phyloP scores from a whole-genome alignment of 2,329 filamentous ascomycete species.

The Xylaria digitata region DNA sequence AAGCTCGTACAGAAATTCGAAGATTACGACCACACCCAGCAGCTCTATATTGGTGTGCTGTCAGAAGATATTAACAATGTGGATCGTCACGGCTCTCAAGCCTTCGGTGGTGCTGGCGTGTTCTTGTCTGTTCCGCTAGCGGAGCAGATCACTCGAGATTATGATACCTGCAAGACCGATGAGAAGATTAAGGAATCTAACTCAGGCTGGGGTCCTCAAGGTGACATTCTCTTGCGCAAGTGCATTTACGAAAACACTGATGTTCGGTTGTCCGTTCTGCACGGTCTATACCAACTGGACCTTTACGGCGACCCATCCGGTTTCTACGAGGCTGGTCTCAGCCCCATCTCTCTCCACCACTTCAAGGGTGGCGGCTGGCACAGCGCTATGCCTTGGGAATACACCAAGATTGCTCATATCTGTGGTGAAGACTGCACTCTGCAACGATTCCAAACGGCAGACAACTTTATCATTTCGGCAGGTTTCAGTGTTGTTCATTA shows the following conservation, averaged over 20 bases:
- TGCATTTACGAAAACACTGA: constrained; percentile 73
- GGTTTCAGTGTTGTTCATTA: constrained; percentile 71
- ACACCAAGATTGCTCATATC: constrained; percentile 67
- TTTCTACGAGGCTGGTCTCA: constrained; percentile 72
- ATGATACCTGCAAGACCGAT: constrained; percentile 59
- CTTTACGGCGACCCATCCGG: constrained; percentile 69
- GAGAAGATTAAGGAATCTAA: constrained; percentile 66
- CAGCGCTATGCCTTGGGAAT: constrained; percentile 63
- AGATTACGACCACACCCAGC: constrained; percentile 62
- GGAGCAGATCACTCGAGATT: constrained; percentile 58
- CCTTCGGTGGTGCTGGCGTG: constrained; percentile 72
- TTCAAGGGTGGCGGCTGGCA: constrained; percentile 72
- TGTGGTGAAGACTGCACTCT: constrained; percentile 71
- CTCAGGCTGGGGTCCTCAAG: constrained; percentile 69
- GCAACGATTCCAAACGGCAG: constrained; percentile 66
- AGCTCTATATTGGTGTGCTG: constrained; percentile 70
- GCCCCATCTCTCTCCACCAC: constrained; percentile 71
- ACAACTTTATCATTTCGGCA: constrained; percentile 67
- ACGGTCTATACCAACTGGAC: constrained; percentile 71
- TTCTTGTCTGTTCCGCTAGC: constrained; percentile 67
- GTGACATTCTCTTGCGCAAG: constrained; percentile 70
- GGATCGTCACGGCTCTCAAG: constrained; percentile 70
- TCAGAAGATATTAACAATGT: constrained; percentile 72
- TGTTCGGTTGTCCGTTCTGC: constrained; percentile 66
- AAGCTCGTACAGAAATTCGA: constrained; percentile 62